Base-by-base conservation (phyloP, 352 stramenopile genomes). In the Phytophthora agathidicida region DNA sequence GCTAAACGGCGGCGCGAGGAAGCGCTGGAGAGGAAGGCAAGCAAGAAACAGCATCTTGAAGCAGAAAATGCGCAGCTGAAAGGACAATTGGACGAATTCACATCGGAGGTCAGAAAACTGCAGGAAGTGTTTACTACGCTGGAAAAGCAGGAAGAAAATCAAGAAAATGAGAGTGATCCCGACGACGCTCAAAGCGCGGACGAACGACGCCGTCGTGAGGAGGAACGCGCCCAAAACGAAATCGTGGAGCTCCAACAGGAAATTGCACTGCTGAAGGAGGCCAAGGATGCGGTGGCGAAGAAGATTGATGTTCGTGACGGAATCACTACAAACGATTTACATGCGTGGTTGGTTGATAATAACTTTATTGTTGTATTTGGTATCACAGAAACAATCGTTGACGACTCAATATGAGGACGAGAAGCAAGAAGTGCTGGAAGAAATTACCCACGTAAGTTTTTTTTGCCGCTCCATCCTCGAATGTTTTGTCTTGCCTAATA, bases 381-480 rank as follows among this genome's bases (percentile, higher is more conserved):
- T n/a, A 28, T 55, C 7, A 39, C 44, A 88, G 68, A 71, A 61
- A 54, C 75, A 71, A 54, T 89, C 82, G 11, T 52, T 88, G 33
- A 91, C 88, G 57, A 46, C 53, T 28, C 82, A 91, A 44, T 91
- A 89, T 38, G 75, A 86, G 24, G 69, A 85, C 32, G 82, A 91
- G 28, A 73, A 75, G 17, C 47, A 75, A 13, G 77, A 83, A 51
- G 30, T 88, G n/a, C 55, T 85, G 24, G 80, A 88, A 24, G 80
- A 91, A 60, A 79, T 68, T 30, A 35, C 53, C 7, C 77, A 89
- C 53, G 81, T 91, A 68, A 52, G 73, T 62, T 7, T 14, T 55
- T 11, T 36, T 5, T 0, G 38, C 5, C 8, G 7, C 17, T 24
- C 20, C n/a, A 17, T 31, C 1, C 3, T 43, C 8, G n/a, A 41